Evolutionary conservation across 345 rosid genomes (phyloP).

Genomic region (Rhodomyrtus tomentosa): DNA sequence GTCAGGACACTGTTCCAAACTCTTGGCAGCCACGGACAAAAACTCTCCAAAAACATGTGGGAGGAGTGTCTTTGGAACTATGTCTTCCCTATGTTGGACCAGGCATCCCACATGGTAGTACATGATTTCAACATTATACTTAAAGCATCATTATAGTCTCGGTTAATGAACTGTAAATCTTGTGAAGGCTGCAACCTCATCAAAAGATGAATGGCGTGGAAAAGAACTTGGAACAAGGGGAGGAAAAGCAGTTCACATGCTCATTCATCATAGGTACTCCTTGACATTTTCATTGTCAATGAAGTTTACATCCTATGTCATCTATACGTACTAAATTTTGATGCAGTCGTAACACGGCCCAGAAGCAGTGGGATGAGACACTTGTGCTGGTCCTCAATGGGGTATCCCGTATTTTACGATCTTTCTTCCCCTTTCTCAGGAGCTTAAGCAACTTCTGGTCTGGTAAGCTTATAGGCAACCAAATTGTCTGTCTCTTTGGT

Average conservation of each 20-base stretch:
- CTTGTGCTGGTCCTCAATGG: constrained; percentile 93
- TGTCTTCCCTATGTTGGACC: constrained; percentile 79
- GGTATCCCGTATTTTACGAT: constrained; percentile 82
- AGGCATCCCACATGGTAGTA: constrained; percentile 86
- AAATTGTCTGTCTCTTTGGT: not conserved
- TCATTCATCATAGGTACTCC: constrained; percentile 87
- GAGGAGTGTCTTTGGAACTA: constrained; percentile 98
- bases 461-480: constrained; percentile 29
- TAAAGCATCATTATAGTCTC: not conserved
- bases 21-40: constrained; percentile 87
- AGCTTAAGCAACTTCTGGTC: constrained; percentile 76
- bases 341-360: constrained; percentile 93
- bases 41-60: constrained; percentile 91
- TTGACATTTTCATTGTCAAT: not conserved
- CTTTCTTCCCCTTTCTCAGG: constrained; percentile 82
- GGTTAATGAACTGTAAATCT: constrained; percentile 2
- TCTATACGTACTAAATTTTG: not conserved
- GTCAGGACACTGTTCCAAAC: constrained; percentile 90
- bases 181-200: constrained; percentile 88
- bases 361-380: constrained; percentile 99
- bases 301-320: not conserved
- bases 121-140: not conserved
- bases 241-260: constrained; percentile 97
- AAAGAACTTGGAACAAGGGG: constrained; percentile 92
- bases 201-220: constrained; percentile 98